Evolutionary conservation across 345 rosid genomes (phyloP).

Genomic region (Excoecaria agallocha): DNA sequence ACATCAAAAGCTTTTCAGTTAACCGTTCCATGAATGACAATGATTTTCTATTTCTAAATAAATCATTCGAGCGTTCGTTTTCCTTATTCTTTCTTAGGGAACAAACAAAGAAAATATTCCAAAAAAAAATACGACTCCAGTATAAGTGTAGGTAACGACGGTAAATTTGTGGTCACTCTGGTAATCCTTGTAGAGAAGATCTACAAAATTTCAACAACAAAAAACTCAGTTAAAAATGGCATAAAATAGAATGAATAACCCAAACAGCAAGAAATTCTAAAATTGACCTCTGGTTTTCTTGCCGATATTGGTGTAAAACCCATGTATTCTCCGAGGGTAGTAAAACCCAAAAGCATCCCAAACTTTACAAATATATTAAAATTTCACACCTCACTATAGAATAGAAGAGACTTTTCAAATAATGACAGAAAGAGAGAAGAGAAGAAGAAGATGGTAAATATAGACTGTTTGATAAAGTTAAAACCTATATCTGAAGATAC

Average conservation of each 20-base stretch:
- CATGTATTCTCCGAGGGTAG: conserved; percentile 52
- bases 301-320: conserved; percentile 87
- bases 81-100: neutral
- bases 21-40: neutral
- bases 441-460: too few species aligned
- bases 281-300: conserved; percentile 78
- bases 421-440: too few species aligned
- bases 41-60: neutral
- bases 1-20: too few species aligned
- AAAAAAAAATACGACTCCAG: conserved; percentile 55
- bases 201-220: conserved; percentile 27
- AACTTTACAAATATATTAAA: too few species aligned
- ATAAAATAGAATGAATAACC: neutral
- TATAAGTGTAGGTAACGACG: conserved; percentile 63
- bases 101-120: neutral
- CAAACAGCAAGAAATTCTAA: neutral
- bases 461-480: too few species aligned
- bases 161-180: conserved; percentile 90
- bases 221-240: neutral
- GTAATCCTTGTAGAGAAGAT: conserved; percentile 88
- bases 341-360: too few species aligned
- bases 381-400: too few species aligned
- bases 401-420: too few species aligned
- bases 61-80: neutral
- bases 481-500: too few species aligned